Evolutionary conservation across 2,329 filamentous ascomycete genomes (phyloP), one percentile per base, ranked within the genome.

Genomic region (Juglanconis sp.): DNA sequence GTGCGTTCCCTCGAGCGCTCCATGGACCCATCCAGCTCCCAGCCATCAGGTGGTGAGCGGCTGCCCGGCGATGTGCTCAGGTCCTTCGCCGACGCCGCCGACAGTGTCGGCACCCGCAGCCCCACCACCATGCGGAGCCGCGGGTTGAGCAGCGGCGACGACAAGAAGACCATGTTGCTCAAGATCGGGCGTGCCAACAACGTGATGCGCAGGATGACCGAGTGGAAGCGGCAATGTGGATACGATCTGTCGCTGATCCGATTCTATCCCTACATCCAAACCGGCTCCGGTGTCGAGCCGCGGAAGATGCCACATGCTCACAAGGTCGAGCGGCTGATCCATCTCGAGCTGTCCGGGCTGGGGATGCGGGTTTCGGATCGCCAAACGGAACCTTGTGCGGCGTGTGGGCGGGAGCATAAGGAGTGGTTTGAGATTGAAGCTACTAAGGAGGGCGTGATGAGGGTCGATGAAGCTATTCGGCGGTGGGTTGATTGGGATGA

Each of bases 201-300:
- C 69, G 93, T 99, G 3, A 92, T 96, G 70, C 85, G 93, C 5
- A 86, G 95, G 13, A 84, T 99, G 77, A 92, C 93, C 69, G 90
- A 98, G 74, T 98, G 95, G 95, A 88, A 88, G 56, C 86, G 90
- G 32, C 95, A 99, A 76, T 99, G 95, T 73, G 92, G 91, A 1
- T 92, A 97, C 71, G 87, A 92, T 64, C 81, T 97, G 34, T 92
- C 91, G 31, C 83, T 99, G 57, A 86, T 98, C 54, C 87, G 95
- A 6, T 98, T 90, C 75, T 99, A 99, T 70, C 95, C 95, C 0
- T 93, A 98, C 72, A 76, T 90, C 0, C 74, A 85, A 15, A 78
- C 81, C 5, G 59, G 63, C 54, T 64, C 68, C 40, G 71, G 72
- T 5, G 70, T 69, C 36, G 72, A 74, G 67, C 82, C 84, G 3